These are phyloP conservation scores for Fusarium mundagurra DNA, from an alignment of 2,329 filamentous ascomycete species.

Conservation along the genomic window DNA sequence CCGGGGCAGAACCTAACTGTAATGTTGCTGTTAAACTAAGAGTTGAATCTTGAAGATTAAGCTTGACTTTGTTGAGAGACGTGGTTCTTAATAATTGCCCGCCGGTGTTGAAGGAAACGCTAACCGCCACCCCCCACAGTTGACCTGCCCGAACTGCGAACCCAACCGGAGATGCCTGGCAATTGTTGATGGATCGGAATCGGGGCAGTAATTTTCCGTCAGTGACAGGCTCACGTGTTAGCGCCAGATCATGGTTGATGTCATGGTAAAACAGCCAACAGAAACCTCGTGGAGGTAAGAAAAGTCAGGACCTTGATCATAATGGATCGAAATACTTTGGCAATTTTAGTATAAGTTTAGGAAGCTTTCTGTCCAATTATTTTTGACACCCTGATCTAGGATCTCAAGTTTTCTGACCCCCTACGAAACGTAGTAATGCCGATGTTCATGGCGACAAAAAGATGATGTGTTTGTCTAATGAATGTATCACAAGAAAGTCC, in stretches of 20 bases:
- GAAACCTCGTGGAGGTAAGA: neutral
- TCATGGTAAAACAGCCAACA: slow-evolving; percentile 21
- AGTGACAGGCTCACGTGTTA: slow-evolving; percentile 33
- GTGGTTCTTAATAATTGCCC: slow-evolving; percentile 39
- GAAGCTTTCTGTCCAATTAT: neutral
- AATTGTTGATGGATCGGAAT: neutral
- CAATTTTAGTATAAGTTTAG: neutral
- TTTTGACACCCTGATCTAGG: neutral
- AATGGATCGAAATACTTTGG: neutral
- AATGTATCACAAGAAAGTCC: neutral
- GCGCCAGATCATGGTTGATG: slow-evolving; percentile 28
- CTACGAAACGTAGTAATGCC: neutral
- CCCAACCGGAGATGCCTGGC: slow-evolving; percentile 4
- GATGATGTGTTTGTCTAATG: neutral
- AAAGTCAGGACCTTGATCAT: neutral
- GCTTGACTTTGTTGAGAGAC: slow-evolving; percentile 39
- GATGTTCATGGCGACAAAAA: neutral
- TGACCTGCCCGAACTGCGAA: slow-evolving; percentile 7
- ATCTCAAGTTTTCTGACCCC: neutral
- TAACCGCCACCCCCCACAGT: slow-evolving; percentile 37
- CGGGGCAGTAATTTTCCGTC: slow-evolving; percentile 26
- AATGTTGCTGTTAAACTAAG: slow-evolving; percentile 1
- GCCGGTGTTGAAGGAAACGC: slow-evolving; percentile 26
- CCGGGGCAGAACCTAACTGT: neutral
- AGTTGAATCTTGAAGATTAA: neutral